phyloP scores from a whole-genome alignment of 306 rosid genomes.

The Castanea mollissima region DNA sequence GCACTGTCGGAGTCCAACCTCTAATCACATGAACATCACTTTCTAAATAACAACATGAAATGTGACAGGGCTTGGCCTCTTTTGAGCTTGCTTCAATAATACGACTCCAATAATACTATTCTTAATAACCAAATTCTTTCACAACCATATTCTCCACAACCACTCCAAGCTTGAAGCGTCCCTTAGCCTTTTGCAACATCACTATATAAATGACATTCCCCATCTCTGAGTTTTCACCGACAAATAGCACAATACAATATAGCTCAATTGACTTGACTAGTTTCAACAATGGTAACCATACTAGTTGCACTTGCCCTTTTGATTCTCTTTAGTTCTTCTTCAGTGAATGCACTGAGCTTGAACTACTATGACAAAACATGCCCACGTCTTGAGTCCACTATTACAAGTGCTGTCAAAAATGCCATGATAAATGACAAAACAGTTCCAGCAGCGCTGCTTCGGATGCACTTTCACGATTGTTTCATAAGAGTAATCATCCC shows the following conservation, averaged over 20 bases:
- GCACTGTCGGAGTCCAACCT: too few species aligned
- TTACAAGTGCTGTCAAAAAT: slow-evolving; percentile 48
- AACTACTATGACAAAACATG: slow-evolving; percentile 54
- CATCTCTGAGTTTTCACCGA: slow-evolving; percentile 2
- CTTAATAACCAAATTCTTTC: slow-evolving; percentile 23
- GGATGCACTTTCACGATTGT: slow-evolving; percentile 85
- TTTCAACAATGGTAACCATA: slow-evolving; percentile 29
- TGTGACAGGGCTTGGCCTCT: not conserved
- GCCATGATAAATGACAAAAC: slow-evolving; percentile 56
- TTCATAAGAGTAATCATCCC: slow-evolving; percentile 58
- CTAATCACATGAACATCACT: not conserved
- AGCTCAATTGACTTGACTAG: not conserved
- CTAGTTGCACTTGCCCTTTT: slow-evolving; percentile 14
- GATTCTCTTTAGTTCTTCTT: slow-evolving; percentile 4
- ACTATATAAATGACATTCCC: slow-evolving; percentile 29
- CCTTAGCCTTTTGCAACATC: slow-evolving; percentile 7
- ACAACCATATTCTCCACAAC: slow-evolving; percentile 23
- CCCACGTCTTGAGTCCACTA: slow-evolving; percentile 53
- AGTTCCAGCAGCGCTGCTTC: slow-evolving; percentile 72
- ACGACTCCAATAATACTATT: slow-evolving; percentile 30
- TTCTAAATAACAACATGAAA: not conserved
- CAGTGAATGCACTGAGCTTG: slow-evolving; percentile 32
- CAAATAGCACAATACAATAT: not conserved
- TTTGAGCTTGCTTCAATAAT: slow-evolving; percentile 6
- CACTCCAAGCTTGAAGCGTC: slow-evolving; percentile 15